Evolutionary conservation across 768 basidiomycete genomes (phyloP).

Genomic region (Psilocybe cubensis): DNA sequence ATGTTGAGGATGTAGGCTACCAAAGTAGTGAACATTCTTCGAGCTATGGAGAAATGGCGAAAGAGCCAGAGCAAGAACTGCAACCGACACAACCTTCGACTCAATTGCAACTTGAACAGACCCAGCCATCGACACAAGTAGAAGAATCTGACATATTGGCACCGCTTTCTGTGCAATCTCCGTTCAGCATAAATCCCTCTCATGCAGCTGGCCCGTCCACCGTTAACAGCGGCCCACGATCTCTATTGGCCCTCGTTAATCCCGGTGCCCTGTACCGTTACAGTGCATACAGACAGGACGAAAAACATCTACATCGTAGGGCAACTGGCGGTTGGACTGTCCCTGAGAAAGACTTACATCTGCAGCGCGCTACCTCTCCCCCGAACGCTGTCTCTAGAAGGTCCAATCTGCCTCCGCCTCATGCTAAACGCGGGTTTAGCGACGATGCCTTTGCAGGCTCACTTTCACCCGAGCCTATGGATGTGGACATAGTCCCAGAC

Average conservation of each 20-base stretch:
- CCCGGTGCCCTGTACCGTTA: conserved; percentile 32
- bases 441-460: not conserved
- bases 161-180: conserved; percentile 8
- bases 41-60: conserved; percentile 41
- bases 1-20: conserved; percentile 26
- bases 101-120: conserved; percentile 18
- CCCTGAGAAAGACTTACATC: not conserved
- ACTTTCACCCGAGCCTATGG: conserved; percentile 18
- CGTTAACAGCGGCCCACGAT: conserved; percentile 9
- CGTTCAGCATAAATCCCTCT: conserved; percentile 13
- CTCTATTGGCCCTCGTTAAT: conserved; percentile 29
- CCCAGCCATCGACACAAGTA: conserved; percentile 39
- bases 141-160: conserved; percentile 23
- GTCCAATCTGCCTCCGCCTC: not conserved
- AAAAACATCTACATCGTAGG: too few relatives aligned
- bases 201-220: conserved; percentile 4
- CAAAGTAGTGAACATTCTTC: conserved; percentile 42
- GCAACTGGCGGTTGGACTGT: too few relatives aligned
- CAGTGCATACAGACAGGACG: conserved; percentile 13
- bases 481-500: conserved; percentile 62
- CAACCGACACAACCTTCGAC: not conserved
- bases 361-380: not conserved
- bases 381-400: not conserved
- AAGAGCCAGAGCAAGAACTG: conserved; percentile 21
- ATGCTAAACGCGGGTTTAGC: not conserved